Evolutionary conservation across 768 basidiomycete genomes (phyloP).

Genomic region (Hericium coralloides): DNA sequence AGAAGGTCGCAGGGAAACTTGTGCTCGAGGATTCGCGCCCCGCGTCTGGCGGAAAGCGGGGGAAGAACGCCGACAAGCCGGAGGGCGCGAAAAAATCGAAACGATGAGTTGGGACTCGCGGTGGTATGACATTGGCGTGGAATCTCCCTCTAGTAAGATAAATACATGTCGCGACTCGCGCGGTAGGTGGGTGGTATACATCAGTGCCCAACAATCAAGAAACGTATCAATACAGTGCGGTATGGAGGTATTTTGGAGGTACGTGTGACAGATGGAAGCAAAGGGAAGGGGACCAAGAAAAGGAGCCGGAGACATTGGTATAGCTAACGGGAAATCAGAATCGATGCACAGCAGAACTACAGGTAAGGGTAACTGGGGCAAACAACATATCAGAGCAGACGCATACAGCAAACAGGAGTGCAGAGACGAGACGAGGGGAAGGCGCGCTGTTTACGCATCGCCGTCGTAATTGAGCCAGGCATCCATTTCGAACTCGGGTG

Average conservation of each 20-base stretch:
- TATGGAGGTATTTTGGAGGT: neutral
- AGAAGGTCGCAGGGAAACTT: slow-evolving; percentile 41
- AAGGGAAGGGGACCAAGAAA: neutral
- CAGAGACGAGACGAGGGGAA: neutral
- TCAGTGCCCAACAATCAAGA: neutral
- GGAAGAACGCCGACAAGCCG: slow-evolving; percentile 3
- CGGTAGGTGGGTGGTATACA: neutral
- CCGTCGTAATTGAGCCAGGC: neutral
- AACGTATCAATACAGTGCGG: neutral
- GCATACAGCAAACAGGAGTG: too few relatives aligned
- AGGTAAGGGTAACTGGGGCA: too few relatives aligned
- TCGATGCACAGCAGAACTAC: too few relatives aligned
- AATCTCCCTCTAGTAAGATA: neutral
- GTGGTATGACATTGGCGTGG: neutral
- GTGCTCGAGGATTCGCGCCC: slow-evolving; percentile 18
- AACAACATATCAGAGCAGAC: too few relatives aligned
- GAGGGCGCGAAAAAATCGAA: slow-evolving; percentile 9
- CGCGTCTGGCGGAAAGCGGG: slow-evolving; percentile 3
- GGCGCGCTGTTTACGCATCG: neutral
- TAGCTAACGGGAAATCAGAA: too few relatives aligned
- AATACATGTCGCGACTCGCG: neutral
- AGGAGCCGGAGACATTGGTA: too few relatives aligned
- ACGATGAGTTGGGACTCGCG: neutral
- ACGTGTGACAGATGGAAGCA: neutral
- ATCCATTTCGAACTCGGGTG: too few relatives aligned